Evolutionary conservation across 2,329 filamentous ascomycete species (phyloP), one percentile per base, ranked within the genome.

Genomic region (Xylariaceae sp.): DNA sequence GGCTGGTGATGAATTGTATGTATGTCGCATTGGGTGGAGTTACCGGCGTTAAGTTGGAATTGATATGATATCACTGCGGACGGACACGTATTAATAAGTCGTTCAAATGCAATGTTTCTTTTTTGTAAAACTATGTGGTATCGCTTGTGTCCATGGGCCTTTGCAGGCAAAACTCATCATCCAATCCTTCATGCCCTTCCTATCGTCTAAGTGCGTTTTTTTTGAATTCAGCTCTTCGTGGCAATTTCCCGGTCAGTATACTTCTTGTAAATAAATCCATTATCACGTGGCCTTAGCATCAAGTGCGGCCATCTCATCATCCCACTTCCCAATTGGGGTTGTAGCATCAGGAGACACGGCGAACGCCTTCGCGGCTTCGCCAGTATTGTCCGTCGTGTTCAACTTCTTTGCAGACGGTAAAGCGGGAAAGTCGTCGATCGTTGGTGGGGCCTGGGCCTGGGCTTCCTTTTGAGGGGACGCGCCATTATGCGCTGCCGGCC

Each of bases 301-400:
- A 12, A 80, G 70, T 4, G 75, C 79, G 47, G 80, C 80, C 75
- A 85, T 81, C 70, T 86, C 83, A 37, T 86, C 83, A 48, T 81
- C 83, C 83, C 83, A 85, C 52, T 79, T 77, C 7, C 78, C 76
- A 18, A 77, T 65, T 0, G 72, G 72, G 7, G 75, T 71, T 5
- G 75, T 65, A 1, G 73, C 43, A 16, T 48, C 51, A 0, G 75
- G 67, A 52, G 72, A 69, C n/a, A 71, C 59, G 20, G 62, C 45
- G 21, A 67, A 44, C n/a, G 57, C 48, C 12, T 62, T 59, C 5
- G 59, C 49, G 32, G 14, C 5, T 12, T 10, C 32, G 14, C 3
- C 32, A 16, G 9, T 16, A 10, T 37, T 14, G 32, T 37, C 10
- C 12, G 32, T 37, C n/a, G 51, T 20, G 29, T 51, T 51, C 14